Conservation (phyloP, 2,329 filamentous ascomycete species). For the Hypoxylon sp. region DNA sequence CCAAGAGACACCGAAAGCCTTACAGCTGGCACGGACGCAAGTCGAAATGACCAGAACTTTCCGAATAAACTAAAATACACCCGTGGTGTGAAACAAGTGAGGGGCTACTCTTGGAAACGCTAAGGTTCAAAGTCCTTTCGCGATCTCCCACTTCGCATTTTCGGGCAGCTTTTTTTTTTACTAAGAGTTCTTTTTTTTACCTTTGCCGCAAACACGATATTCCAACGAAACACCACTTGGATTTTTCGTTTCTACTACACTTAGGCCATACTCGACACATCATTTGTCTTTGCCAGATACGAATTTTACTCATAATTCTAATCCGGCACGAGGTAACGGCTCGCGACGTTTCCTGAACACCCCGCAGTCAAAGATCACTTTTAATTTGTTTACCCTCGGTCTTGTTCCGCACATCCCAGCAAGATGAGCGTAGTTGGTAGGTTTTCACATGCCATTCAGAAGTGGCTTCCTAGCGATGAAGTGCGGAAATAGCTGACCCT, state of each 20-base stretch:
- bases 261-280: constrained; percentile 26
- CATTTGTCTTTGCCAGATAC: constrained; percentile 20
- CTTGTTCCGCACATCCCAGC: constrained; percentile 54
- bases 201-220: constrained; percentile 39
- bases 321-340: constrained; percentile 36
- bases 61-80: constrained; percentile 22
- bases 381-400: constrained; percentile 44
- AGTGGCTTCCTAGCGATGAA: constrained; percentile 1
- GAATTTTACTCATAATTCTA: constrained; percentile 28
- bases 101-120: constrained; percentile 41
- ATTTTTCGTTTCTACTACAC: constrained; percentile 26
- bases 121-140: constrained; percentile 42
- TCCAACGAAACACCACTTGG: constrained; percentile 27
- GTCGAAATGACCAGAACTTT: constrained; percentile 54
- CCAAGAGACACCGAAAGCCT: constrained; percentile 21
- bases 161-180: constrained; percentile 51
- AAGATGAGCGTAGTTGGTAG: constrained; percentile 70
- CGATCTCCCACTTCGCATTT: constrained; percentile 47
- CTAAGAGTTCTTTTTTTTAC: constrained; percentile 31
- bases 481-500: constrained; percentile 26
- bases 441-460: constrained; percentile 19
- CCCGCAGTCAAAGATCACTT: constrained; percentile 41
- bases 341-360: constrained; percentile 40
- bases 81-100: constrained; percentile 46
- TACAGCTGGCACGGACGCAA: constrained; percentile 25